Evolutionary conservation across 2,329 filamentous ascomycete species (phyloP).

Genomic region (Byssochlamys sp.): DNA sequence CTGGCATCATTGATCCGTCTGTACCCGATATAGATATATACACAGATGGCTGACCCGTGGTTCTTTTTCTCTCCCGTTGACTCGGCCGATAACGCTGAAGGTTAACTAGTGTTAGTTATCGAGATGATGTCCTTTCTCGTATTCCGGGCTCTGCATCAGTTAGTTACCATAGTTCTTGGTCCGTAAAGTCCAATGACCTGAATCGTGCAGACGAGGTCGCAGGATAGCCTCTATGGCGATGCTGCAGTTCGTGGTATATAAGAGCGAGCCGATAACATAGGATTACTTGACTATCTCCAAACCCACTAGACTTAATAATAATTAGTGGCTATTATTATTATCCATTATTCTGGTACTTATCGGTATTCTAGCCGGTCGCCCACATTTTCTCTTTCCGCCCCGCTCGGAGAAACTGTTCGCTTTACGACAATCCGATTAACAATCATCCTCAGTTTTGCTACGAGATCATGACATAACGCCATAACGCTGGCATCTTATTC

Average conservation of each 20-base stretch:
- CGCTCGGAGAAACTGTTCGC: not conserved
- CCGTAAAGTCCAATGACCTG: not conserved
- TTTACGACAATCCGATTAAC: not conserved
- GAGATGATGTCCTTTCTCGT: not conserved
- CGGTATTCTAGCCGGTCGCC: not conserved
- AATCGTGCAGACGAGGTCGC: not conserved
- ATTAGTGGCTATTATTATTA: not conserved
- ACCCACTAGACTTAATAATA: not conserved
- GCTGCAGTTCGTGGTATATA: not conserved
- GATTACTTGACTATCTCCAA: not conserved
- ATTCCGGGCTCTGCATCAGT: not conserved
- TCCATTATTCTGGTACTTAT: no score
- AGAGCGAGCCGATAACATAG: not conserved
- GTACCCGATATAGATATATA: not conserved
- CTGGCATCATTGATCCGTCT: not conserved
- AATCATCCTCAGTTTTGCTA: not conserved
- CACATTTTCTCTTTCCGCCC: not conserved
- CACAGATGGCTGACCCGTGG: not conserved
- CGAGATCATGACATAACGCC: not conserved
- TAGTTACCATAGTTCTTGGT: not conserved
- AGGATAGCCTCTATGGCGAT: not conserved
- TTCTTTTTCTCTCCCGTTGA: not conserved
- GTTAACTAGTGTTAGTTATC: not conserved
- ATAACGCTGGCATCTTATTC: not conserved
- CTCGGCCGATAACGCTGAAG: not conserved